Base-by-base conservation (phyloP, 2,329 filamentous ascomycete species). In the Monilinia polystroma region DNA sequence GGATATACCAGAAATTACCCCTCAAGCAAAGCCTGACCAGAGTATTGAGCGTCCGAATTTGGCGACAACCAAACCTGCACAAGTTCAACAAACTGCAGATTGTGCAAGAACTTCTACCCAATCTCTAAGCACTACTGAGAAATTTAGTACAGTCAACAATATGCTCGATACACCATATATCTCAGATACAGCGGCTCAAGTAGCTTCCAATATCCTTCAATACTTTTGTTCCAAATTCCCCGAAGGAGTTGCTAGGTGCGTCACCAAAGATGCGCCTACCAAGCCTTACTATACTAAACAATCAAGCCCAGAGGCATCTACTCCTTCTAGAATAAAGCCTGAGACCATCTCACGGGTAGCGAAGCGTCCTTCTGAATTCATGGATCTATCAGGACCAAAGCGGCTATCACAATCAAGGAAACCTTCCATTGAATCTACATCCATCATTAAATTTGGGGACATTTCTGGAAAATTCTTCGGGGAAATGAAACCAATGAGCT, bases 201-300 rank as follows among this genome's bases (percentile, higher is more conserved):
- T 18, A 26, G 4, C 1, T 57, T 7, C n/a, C 4, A 32, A 14
- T 20, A 18, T 1, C 4, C 2, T 41, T 58, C 20, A 1, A 45
- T 58, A 10, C 2, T 14, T 14, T 8, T 20, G 8, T 20, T n/a
- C 16, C n/a, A 1, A n/a, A 1, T 3, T 2, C 23, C 8, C 43
- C 1, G 20, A 12, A 5, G 1, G 5, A 29, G 20, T 4, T 20
- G 1, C 20, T 2, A 32, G 29, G 5, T 10, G 6, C 11, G 2
- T 32, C 18, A 41, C 29, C 4, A 10, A 49, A 12, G 3, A 1
- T 11, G 43, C 14, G 18, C 23, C 45, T 18, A 47, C 3, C 6
- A 18, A 55, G 11, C 2, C 23, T n/a, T 35, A 1, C 12, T 23
- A 5, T 20, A 3, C 5, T 18, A 3, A 41, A 4, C n/a, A 18